phyloP scores from a whole-genome alignment of 164 flowering plant genomes.

The Magnolia sinica region DNA sequence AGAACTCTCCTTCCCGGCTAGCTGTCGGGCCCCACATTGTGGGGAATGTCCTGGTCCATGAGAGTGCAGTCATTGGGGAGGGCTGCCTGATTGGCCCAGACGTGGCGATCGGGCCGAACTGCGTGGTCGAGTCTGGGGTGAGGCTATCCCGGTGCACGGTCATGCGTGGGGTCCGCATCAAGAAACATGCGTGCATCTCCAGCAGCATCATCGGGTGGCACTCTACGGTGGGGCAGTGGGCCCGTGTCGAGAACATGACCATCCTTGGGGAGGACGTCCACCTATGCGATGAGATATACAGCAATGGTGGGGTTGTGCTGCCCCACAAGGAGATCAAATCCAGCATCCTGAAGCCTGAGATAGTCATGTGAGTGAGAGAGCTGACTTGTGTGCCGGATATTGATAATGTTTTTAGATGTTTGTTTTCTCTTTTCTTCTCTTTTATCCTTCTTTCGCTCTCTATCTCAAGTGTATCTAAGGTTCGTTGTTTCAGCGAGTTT shows the following conservation, averaged over 20 bases:
- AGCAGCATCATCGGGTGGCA: conserved; percentile 98
- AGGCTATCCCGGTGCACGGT: conserved; percentile 94
- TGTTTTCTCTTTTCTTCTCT: too few relatives aligned
- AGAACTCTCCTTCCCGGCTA: conserved; percentile 61
- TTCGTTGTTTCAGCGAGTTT: too few relatives aligned
- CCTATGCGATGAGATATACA: conserved; percentile 87
- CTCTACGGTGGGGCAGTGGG: conserved; percentile 97
- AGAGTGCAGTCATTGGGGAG: conserved; percentile 85
- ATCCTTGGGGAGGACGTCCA: conserved; percentile 98
- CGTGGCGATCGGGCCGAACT: conserved; percentile 95
- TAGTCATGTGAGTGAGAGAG: conserved; percentile 64
- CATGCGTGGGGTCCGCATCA: conserved; percentile 87
- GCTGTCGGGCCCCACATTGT: conserved; percentile 68
- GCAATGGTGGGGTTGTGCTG: conserved; percentile 93
- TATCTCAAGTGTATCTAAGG: too few relatives aligned
- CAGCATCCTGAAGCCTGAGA: conserved; percentile 94
- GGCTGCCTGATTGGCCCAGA: conserved; percentile 97
- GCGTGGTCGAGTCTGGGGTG: conserved; percentile 91
- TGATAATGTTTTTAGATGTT: too few relatives aligned
- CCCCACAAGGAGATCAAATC: conserved; percentile 98
- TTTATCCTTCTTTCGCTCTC: too few relatives aligned
- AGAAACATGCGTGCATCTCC: conserved; percentile 89
- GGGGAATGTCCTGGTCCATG: conserved; percentile 87
- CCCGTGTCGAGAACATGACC: conserved; percentile 97
- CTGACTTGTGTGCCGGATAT: not conserved